phyloP scores from a whole-genome alignment of 805 yeast genomes.

The Lachancea dasiensis region DNA sequence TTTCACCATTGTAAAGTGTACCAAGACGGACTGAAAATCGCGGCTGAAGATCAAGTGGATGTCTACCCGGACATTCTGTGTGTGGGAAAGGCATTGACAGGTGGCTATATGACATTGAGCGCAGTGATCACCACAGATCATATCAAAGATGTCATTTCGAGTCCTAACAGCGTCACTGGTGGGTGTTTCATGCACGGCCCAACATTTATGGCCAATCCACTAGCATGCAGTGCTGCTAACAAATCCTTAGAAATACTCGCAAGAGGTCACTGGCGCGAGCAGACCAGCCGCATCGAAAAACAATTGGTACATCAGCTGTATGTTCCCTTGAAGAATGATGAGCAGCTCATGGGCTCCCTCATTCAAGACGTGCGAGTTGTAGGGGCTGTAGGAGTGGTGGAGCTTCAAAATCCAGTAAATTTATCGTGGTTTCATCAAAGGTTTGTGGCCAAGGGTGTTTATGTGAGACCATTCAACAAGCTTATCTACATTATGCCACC shows the following conservation, averaged over 20 bases:
- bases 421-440: slow-evolving; percentile 20
- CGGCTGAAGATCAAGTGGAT: slow-evolving; percentile 12
- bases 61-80: slow-evolving; percentile 25
- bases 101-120: slow-evolving; percentile 26
- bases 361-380: slow-evolving; percentile 17
- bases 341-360: slow-evolving; percentile 8
- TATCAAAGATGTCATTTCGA: slow-evolving; percentile 18
- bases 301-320: slow-evolving; percentile 17
- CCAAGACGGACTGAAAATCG: slow-evolving; percentile 11
- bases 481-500: slow-evolving; percentile 29
- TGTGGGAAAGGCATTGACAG: slow-evolving; percentile 25
- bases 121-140: slow-evolving; percentile 19
- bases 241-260: slow-evolving; percentile 20
- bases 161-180: slow-evolving; percentile 15
- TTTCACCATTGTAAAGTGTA: slow-evolving; percentile 29
- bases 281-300: slow-evolving; percentile 17
- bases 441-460: slow-evolving; percentile 16
- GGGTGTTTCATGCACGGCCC: slow-evolving; percentile 30
- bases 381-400: slow-evolving; percentile 26
- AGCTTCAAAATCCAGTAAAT: slow-evolving; percentile 16
- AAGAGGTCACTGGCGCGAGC: slow-evolving; percentile 20
- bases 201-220: slow-evolving; percentile 28
- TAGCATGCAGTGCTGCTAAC: slow-evolving; percentile 25
- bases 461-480: slow-evolving; percentile 23
- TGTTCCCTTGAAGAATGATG: slow-evolving; percentile 8